phyloP scores from a whole-genome alignment of 768 basidiomycete genomes.

The Thelephora aurantiotincta region DNA sequence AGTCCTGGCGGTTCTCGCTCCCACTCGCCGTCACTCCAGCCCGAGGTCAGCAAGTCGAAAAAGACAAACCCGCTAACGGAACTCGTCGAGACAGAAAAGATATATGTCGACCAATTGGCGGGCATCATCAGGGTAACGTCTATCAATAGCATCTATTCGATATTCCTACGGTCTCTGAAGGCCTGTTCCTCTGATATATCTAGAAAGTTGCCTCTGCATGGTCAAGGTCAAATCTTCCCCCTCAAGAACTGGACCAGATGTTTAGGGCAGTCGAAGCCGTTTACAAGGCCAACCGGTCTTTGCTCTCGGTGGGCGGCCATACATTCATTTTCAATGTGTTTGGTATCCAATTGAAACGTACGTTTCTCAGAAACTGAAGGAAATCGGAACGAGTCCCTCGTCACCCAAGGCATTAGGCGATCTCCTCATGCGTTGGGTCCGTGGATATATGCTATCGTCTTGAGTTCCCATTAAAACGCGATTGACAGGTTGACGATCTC shows the following conservation, averaged over 20 bases:
- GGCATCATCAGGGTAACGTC: slow-evolving; percentile 76
- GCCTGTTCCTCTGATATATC: slow-evolving; percentile 8
- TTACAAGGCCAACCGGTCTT: slow-evolving; percentile 78
- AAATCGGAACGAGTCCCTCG: slow-evolving; percentile 84
- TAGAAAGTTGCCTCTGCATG: slow-evolving; percentile 98
- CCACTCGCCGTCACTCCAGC: slow-evolving; percentile 13
- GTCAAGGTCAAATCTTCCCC: slow-evolving; percentile 91
- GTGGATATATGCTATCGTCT: slow-evolving; percentile 15
- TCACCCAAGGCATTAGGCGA: slow-evolving; percentile 92
- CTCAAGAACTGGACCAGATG: slow-evolving; percentile 82
- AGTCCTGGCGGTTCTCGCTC: slow-evolving; percentile 13
- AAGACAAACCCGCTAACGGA: slow-evolving; percentile 78
- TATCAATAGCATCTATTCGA: slow-evolving; percentile 1
- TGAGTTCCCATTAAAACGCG: slow-evolving; percentile 7
- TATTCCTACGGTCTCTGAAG: neutral
- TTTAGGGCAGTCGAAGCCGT: slow-evolving; percentile 87
- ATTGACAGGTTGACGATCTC: slow-evolving; percentile 75
- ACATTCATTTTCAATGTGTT: slow-evolving; percentile 1
- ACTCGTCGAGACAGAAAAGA: slow-evolving; percentile 87
- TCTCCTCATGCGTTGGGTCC: slow-evolving; percentile 92
- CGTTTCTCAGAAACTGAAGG: slow-evolving; percentile 67
- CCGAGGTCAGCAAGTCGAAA: slow-evolving; percentile 38
- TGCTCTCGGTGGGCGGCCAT: slow-evolving; percentile 47
- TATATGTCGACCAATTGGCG: slow-evolving; percentile 82
- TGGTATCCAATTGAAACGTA: slow-evolving; percentile 6